Base-by-base conservation (phyloP, 2,329 filamentous ascomycete species). In the Fusarium mundagurra region DNA sequence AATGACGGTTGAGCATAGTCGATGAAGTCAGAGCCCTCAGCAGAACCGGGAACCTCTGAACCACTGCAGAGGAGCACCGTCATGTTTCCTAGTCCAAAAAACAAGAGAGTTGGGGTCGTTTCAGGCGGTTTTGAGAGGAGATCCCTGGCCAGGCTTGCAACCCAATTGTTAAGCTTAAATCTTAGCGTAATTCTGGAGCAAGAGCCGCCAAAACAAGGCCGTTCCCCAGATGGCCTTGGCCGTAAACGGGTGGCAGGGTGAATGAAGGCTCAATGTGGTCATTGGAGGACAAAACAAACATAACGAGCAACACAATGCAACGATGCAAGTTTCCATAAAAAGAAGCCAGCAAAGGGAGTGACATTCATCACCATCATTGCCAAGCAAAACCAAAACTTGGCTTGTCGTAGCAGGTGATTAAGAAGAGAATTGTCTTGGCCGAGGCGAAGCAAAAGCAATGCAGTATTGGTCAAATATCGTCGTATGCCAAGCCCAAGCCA, bases 151-250 rank as follows among this genome's bases (percentile, higher is more conserved):
- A 61, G 29, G 53, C 39, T 51, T 69, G 65, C 50, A 54, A 59
- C 51, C 60, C 53, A 66, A 54, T 44, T 54, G 64, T 74, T 74
- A 72, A 74, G 72, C 72, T 74, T 74, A 74, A 74, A 72, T 72
- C 38, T 73, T 74, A 75, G 72, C 72, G 68, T 29, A 51, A 18
- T 61, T 57, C 38, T 69, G 68, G 44, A 53, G 34, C 48, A 45
- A 72, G 71, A 74, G 71, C 67, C 67, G 60, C 71, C 50, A 48
- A 41, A 62, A 58, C 43, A 48, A 57, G 48, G 67, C 39, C 38
- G n/a, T 58, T 16, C 22, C 38, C 27, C 18, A 33, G 38, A 66
- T 48, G 44, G 47, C 17, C 39, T 29, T 34, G 38, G 39, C 58
- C 33, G 34, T 59, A 36, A 55, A 48, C 31, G 31, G 36, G 24